These are phyloP conservation scores for Penicillium turbatum DNA, from an alignment of 495 filamentous ascomycete genomes.

Conservation along the genomic window DNA sequence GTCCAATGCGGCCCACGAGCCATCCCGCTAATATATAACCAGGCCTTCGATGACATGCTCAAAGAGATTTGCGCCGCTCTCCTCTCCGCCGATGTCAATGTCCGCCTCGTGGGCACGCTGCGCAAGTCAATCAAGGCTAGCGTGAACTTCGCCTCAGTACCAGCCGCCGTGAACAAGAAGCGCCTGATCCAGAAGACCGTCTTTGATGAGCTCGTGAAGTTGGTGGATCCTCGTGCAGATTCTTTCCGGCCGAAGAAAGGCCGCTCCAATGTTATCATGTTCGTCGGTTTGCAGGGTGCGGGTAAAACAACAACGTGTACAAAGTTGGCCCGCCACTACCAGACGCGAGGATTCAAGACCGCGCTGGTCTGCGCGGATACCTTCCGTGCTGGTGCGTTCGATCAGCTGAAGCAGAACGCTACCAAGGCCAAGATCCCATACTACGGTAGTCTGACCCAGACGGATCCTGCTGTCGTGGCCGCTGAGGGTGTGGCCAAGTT, in stretches of 20 bases:
- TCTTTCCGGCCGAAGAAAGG: conserved; percentile 97
- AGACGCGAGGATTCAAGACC: conserved; percentile 87
- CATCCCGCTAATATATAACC: conserved; percentile 14
- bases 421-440: conserved; percentile 99
- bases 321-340: conserved; percentile 93
- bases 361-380: conserved; percentile 97
- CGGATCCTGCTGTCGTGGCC: conserved; percentile 89
- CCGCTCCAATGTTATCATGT: conserved; percentile 97
- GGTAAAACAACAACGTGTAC: conserved; percentile 99
- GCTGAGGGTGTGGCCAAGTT: conserved; percentile 96
- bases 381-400: conserved; percentile 96
- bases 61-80: conserved; percentile 95
- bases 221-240: conserved; percentile 94
- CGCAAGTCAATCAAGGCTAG: conserved; percentile 86
- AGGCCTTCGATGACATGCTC: conserved; percentile 97
- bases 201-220: conserved; percentile 91
- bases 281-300: conserved; percentile 93
- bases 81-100: conserved; percentile 93
- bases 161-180: conserved; percentile 91
- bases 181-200: conserved; percentile 96
- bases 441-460: conserved; percentile 92
- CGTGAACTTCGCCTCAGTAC: conserved; percentile 90
- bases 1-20: conserved; percentile 1
- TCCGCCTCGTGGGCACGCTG: conserved; percentile 85
- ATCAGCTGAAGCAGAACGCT: conserved; percentile 98